Evolutionary conservation across 441 rosid genomes (phyloP).

Genomic region (Metrosideros polymorpha): DNA sequence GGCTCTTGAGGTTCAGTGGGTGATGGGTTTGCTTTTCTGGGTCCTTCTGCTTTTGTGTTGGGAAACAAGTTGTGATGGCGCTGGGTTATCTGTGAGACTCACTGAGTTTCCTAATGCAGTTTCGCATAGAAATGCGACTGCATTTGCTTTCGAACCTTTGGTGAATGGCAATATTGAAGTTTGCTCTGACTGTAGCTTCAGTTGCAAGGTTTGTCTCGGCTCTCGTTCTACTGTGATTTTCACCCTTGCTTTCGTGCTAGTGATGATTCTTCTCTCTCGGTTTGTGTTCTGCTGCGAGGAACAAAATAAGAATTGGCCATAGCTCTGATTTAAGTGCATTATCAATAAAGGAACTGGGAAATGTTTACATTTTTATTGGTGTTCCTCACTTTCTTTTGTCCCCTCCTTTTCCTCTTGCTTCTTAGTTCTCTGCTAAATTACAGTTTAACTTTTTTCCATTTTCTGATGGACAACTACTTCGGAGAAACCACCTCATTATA

Average conservation of each 20-base stretch:
- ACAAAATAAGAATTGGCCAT: background rate
- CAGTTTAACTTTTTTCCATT: background rate
- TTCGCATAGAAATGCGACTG: conserved; percentile 53
- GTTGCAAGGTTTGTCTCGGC: conserved; percentile 48
- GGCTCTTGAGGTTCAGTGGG: background rate
- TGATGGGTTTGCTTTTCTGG: conserved; percentile 47
- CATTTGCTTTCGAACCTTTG: conserved; percentile 53
- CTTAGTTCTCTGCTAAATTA: background rate
- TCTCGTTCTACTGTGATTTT: background rate
- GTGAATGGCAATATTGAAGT: conserved; percentile 27
- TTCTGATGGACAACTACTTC: background rate
- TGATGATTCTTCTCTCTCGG: background rate
- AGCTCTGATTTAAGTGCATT: background rate
- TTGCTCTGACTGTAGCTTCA: conserved; percentile 45
- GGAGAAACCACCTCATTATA: background rate
- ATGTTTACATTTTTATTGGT: background rate
- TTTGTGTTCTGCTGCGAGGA: background rate
- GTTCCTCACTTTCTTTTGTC: background rate
- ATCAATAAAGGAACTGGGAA: background rate
- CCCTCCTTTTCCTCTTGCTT: background rate
- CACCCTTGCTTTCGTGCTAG: background rate
- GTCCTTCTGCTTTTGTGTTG: conserved; percentile 20
- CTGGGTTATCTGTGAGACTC: conserved; percentile 55
- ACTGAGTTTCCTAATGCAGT: conserved; percentile 48
- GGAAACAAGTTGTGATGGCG: conserved; percentile 25